phyloP scores from a whole-genome alignment of 2,329 filamentous ascomycete genomes.

The Tolypocladium tundrense region DNA sequence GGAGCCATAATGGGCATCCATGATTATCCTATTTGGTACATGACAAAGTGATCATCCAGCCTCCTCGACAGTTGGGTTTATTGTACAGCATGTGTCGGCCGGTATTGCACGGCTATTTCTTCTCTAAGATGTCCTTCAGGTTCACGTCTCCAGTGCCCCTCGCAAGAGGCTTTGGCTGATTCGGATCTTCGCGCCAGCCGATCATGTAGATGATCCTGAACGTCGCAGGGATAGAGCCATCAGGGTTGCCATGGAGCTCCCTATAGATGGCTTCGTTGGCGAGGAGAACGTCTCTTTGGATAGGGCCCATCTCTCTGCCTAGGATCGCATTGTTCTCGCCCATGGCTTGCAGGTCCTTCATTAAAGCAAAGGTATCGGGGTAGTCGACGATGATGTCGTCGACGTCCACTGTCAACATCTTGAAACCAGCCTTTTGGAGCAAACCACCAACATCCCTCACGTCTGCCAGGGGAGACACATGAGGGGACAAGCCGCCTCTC shows the following conservation, averaged over 20 bases:
- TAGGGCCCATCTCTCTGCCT: constrained; percentile 68
- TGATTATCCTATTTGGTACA: not conserved
- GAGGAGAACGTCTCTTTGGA: constrained; percentile 73
- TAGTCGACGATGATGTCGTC: constrained; percentile 97
- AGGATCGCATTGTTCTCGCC: constrained; percentile 86
- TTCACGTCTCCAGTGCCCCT: constrained; percentile 81
- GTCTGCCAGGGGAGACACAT: constrained; percentile 85
- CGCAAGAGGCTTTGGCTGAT: constrained; percentile 68
- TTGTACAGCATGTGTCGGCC: not conserved
- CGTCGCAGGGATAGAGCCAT: constrained; percentile 72
- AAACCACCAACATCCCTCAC: constrained; percentile 85
- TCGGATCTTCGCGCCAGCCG: constrained; percentile 81
- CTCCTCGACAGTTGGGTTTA: not conserved
- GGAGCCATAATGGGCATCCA: not conserved
- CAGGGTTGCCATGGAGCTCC: constrained; percentile 73
- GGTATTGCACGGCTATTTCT: constrained; percentile 20
- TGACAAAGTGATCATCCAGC: not conserved
- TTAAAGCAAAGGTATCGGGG: constrained; percentile 78
- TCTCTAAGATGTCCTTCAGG: constrained; percentile 67
- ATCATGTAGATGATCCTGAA: constrained; percentile 98
- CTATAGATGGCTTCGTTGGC: constrained; percentile 85
- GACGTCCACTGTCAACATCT: constrained; percentile 90
- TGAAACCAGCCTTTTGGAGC: constrained; percentile 80
- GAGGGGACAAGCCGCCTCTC: constrained; percentile 81
- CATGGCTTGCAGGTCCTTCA: constrained; percentile 94